phyloP scores from a whole-genome alignment of 768 basidiomycete species.

The Royoungia palumana region DNA sequence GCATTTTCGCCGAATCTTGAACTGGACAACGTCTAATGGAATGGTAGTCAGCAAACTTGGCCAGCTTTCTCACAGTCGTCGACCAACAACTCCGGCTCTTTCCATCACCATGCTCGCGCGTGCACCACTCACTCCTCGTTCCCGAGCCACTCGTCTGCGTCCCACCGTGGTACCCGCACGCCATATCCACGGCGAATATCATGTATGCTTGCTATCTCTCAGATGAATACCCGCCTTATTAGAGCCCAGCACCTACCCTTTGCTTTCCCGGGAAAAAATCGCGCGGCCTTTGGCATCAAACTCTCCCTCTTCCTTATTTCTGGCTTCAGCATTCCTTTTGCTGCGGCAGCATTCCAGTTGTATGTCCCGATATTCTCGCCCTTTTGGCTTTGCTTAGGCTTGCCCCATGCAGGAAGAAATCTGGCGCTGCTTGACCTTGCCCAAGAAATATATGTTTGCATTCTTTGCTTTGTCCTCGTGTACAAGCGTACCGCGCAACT shows the following conservation, averaged over 20 bases:
- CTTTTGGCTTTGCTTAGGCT: conserved; percentile 1
- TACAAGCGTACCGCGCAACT: conserved; percentile 4
- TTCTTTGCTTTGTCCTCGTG: neutral
- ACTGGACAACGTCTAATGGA: too few species aligned
- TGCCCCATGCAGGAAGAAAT: conserved; percentile 38
- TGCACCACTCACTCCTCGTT: conserved; percentile 41
- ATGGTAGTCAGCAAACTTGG: too few species aligned
- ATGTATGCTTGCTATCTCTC: conserved; percentile 37
- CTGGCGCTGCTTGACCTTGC: conserved; percentile 21
- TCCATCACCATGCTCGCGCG: conserved; percentile 41
- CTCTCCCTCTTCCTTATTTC: conserved; percentile 38
- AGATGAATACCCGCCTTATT: neutral
- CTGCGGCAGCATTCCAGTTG: conserved; percentile 62
- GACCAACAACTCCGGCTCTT: conserved; percentile 4
- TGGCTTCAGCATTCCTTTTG: conserved; percentile 68
- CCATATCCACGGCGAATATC: conserved; percentile 47
- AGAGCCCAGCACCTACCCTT: conserved; percentile 53
- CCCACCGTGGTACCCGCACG: conserved; percentile 31
- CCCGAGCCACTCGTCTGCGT: conserved; percentile 33
- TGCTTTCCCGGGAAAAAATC: conserved; percentile 49
- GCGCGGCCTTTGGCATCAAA: conserved; percentile 39
- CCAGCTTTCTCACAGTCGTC: conserved; percentile 18
- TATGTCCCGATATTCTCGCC: conserved; percentile 34
- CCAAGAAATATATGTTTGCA: conserved; percentile 3
- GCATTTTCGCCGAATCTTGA: too few species aligned